Evolutionary conservation across 1,139 yeast species (phyloP).

Genomic region (Geotrichum carabidarum): DNA sequence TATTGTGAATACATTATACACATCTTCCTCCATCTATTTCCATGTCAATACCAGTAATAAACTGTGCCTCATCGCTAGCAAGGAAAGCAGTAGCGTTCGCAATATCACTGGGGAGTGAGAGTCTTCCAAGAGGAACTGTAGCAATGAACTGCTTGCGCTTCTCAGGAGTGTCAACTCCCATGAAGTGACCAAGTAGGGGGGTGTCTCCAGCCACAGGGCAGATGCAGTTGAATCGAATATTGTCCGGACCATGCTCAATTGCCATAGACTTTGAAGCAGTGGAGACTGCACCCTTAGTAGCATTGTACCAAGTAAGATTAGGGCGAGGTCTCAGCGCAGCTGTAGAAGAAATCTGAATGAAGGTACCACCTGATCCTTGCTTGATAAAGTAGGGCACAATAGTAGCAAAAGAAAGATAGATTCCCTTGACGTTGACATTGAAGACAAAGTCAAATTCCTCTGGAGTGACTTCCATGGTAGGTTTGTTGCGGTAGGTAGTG

Average conservation of each 20-base stretch:
- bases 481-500: constrained; percentile 27
- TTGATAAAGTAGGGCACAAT: constrained; percentile 26
- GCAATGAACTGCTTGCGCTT: constrained; percentile 20
- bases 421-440: constrained; percentile 31
- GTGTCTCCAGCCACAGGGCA: constrained; percentile 28
- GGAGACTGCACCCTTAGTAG: constrained; percentile 29
- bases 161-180: constrained; percentile 26
- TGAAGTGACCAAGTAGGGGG: constrained; percentile 22
- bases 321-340: constrained; percentile 27
- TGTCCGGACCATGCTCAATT: constrained; percentile 24
- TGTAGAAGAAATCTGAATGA: constrained; percentile 28
- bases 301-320: constrained; percentile 27
- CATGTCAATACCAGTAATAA: constrained; percentile 17
- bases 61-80: constrained; percentile 18
- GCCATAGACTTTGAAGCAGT: constrained; percentile 26
- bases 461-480: constrained; percentile 24
- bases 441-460: constrained; percentile 30
- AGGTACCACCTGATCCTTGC: constrained; percentile 26
- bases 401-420: constrained; percentile 24
- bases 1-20: constrained; percentile 3
- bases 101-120: constrained; percentile 18
- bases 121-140: constrained; percentile 17
- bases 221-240: constrained; percentile 24
- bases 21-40: constrained; percentile 22
- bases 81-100: constrained; percentile 19